phyloP scores from a whole-genome alignment of 176 grass and related monocot genomes.

The Oryza australiensis region DNA sequence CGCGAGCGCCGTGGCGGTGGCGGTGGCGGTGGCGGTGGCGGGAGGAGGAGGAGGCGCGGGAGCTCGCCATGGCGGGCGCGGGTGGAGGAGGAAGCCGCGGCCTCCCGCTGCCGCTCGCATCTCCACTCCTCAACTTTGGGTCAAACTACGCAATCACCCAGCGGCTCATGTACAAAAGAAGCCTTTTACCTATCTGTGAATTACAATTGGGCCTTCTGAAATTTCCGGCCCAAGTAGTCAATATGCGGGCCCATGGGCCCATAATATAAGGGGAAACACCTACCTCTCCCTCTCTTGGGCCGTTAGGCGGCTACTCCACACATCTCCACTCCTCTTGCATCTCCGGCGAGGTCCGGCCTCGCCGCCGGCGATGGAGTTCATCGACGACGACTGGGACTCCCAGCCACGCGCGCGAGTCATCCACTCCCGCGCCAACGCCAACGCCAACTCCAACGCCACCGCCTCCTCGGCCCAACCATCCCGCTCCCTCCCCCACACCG shows the following conservation, averaged over 20 bases:
- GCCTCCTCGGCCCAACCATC: background rate
- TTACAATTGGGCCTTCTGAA: no score
- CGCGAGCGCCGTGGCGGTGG: background rate
- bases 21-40: background rate
- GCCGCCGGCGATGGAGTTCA: slow-evolving; percentile 65
- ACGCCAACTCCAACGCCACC: background rate
- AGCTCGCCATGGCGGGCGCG: background rate
- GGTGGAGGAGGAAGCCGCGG: slow-evolving; percentile 40
- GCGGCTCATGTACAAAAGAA: background rate
- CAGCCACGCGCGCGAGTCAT: slow-evolving; percentile 65
- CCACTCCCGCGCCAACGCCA: slow-evolving; percentile 39
- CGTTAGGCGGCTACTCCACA: no score
- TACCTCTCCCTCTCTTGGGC: no score
- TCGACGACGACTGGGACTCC: slow-evolving; percentile 68
- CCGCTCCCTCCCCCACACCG: slow-evolving; percentile 44
- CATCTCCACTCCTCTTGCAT: background rate
- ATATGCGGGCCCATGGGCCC: background rate
- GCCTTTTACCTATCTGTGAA: no score
- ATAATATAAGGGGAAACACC: background rate
- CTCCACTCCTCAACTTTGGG: background rate
- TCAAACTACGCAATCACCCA: background rate
- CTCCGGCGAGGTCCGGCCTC: slow-evolving; percentile 1
- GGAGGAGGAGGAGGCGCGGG: background rate
- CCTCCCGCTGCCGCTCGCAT: slow-evolving; percentile 42
- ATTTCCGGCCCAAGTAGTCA: background rate